Conservation (phyloP, 148 eudicot genomes). For the Chenopodium quinoa region DNA sequence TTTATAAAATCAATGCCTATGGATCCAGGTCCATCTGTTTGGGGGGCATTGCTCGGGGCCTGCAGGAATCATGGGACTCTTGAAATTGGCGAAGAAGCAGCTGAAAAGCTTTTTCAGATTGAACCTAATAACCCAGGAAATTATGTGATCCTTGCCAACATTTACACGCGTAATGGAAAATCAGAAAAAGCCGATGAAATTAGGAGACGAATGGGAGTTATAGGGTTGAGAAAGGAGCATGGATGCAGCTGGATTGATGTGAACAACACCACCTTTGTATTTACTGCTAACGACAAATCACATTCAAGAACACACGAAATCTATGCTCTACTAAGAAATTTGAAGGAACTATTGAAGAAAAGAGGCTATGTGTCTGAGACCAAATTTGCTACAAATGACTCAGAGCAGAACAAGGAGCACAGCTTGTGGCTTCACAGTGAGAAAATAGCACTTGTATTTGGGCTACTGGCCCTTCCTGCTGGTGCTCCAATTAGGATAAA, state of each 20-base stretch:
- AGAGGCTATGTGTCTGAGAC: constrained; percentile 39
- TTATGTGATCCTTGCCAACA: constrained; percentile 45
- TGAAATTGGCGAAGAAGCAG: constrained; percentile 39
- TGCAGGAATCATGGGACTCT: constrained; percentile 48
- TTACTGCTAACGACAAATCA: constrained; percentile 40
- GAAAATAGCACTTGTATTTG: constrained; percentile 51
- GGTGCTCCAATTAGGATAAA: constrained; percentile 40
- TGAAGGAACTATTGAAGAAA: constrained; percentile 38
- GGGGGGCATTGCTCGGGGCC: constrained; percentile 59
- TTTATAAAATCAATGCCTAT: constrained; percentile 49
- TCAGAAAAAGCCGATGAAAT: constrained; percentile 46
- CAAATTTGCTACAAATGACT: constrained; percentile 29
- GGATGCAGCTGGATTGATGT: constrained; percentile 64
- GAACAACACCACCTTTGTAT: constrained; percentile 40
- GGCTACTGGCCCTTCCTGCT: constrained; percentile 32
- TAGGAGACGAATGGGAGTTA: constrained; percentile 44
- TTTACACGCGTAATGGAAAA: constrained; percentile 39
- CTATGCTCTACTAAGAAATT: constrained; percentile 33
- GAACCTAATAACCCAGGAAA: constrained; percentile 48
- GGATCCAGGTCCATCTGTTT: constrained; percentile 44
- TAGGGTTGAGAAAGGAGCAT: constrained; percentile 44
- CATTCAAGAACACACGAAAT: constrained; percentile 39
- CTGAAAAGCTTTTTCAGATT: constrained; percentile 33
- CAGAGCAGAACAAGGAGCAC: constrained; percentile 35
- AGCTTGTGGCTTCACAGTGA: constrained; percentile 49